Evolutionary conservation across 2,329 filamentous ascomycete genomes (phyloP).

Genomic region (Colletotrichum salicis): DNA sequence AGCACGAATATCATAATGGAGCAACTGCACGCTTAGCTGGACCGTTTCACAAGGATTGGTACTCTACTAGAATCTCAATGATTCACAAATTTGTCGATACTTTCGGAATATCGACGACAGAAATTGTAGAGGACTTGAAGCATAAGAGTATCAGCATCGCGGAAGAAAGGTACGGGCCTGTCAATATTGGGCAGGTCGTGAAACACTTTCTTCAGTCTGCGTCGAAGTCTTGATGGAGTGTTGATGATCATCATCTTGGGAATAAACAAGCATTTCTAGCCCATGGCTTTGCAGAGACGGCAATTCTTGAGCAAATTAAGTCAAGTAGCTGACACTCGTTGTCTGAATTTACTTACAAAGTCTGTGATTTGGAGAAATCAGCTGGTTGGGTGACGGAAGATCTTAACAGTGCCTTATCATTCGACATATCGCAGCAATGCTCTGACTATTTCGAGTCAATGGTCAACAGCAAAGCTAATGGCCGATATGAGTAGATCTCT

Average conservation of each 20-base stretch:
- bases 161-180: neutral
- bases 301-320: too few species aligned
- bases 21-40: neutral
- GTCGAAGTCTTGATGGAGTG: neutral
- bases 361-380: too few species aligned
- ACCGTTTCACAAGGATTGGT: neutral
- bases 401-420: too few species aligned
- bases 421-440: too few species aligned
- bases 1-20: neutral
- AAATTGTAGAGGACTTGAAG: neutral
- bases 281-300: neutral
- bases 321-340: too few species aligned
- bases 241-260: neutral
- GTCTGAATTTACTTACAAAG: too few species aligned
- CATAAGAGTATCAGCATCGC: fast-evolving
- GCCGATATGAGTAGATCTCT: too few species aligned
- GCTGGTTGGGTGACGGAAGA: too few species aligned
- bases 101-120: neutral
- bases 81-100: neutral
- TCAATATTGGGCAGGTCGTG: neutral
- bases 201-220: neutral
- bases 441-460: too few species aligned
- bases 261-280: neutral
- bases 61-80: neutral
- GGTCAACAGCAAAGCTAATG: too few species aligned